Base-by-base conservation (phyloP, 495 filamentous ascomycete species). In the Sabuloglossum arenarium region DNA sequence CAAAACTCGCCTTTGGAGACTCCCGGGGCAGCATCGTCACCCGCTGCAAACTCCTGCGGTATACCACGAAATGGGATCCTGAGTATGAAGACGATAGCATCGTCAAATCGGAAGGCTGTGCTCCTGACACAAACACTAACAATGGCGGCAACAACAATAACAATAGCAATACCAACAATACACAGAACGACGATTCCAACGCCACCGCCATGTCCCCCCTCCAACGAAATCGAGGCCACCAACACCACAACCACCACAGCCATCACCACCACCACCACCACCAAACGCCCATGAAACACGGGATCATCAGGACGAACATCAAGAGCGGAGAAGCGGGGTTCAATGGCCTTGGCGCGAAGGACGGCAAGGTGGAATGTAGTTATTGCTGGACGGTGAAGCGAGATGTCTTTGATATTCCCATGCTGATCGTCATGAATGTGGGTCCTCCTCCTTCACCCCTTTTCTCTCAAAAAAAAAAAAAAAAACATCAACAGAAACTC, bases 331-430 rank as follows among this genome's bases (percentile, higher is more conserved):
- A 93, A 65, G 79, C 81, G 59, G 85, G 79, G 0, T 84, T 91
- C 68, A 73, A 74, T 53, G 77, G 79, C 39, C 73, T 87, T 46
- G 81, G 88, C 0, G 81, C 84, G 66, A 84, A 80, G 64, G 88
- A 94, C 59, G 91, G 90, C 58, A 90, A 88, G 68, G 81, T 97
- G 51, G 86, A 94, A 64, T 95, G 88, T 72, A 86, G 80, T 62
- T 93, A 88, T 69, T 90, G 84, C 71, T 98, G 91, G 90, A 88
- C 86, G 59, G 88, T 97, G 56, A 91, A 89, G 73, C 74, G 91
- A 58, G 91, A 98, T 68, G 85, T 91, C 47, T 98, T 97, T 70
- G 91, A 96, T 68, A 95, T 98, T 67, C 91, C 91, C 28, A 96
- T 95, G 88, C 69, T 98, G 67, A 91, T 96, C 68, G 81, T 94